Base-by-base conservation (phyloP, 106 monocot species). In the Apostasia shenzhenica region DNA sequence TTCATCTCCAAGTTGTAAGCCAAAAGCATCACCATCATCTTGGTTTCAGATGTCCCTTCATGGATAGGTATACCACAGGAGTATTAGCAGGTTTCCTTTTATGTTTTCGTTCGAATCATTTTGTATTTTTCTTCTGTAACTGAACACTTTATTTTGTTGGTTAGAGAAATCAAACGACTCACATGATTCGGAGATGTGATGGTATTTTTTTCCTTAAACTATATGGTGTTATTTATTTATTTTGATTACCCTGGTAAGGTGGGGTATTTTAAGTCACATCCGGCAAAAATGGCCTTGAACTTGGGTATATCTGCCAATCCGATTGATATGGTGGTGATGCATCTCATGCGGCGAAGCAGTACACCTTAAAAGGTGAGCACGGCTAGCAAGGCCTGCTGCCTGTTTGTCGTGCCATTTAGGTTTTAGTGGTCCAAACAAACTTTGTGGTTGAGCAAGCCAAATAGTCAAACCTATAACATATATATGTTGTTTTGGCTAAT, bases 351-450 rank as follows among this genome's bases (percentile, higher is more conserved):
- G 80, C 75, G 86, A 83, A 80, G 79, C 85, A 79, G 53, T 87
- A 81, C 85, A 86, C 85, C 83, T 83, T 72, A 50, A 64, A 90
- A 99, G 97, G 97, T 90, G 92, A 99, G 97, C 97, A 90, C 89
- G 89, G 83, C 97, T 87, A 83, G 82, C 91, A 82, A 82, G 95
- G 86, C 84, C 74, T 86, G 74, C 39, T 84, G 86, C 95, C 91
- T 84, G 82, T 95, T 77, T 95, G 89, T 87, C 92, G 92, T 99
- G 97, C 97, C 76, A 76, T 85, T 68, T 87, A 86, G 74, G 74
- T 80, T 81, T 60, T 79, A 69, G 66, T 73, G 55, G 65, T 62
- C 54, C 49, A 45, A 70, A 39, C 54, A 54, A 60, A 61, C 7
- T 56, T 70, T 51, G 13, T 46, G 67, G 46, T 40, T 56, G 54